Base-by-base conservation (phyloP, 495 filamentous ascomycete species). In the Ramalina intermedia region DNA sequence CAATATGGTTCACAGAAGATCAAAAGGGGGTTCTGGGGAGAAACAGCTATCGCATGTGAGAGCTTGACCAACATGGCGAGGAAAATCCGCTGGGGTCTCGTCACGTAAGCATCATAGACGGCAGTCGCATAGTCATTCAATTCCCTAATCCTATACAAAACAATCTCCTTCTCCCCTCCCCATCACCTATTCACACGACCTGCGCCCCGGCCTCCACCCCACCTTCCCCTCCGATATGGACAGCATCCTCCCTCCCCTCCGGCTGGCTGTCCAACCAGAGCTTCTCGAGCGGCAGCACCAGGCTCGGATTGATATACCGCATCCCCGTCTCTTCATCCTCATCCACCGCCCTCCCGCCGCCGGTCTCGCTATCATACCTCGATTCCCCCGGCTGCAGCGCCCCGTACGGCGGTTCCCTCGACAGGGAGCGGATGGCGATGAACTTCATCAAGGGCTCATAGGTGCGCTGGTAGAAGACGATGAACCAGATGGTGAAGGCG, bases 391-490 rank as follows among this genome's bases (percentile, higher is more conserved):
- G 59, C 3, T 63, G 60, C 23, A 61, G 55, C 8, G 58, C 67
- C 2, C 59, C 60, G 29, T 58, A 58, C 38, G 66, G 67, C 41
- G 72, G 67, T 2, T 79, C 74, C 4, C 75, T 68, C 16, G 29
- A 46, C 48, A 96, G 86, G 56, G 85, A 93, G 55, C 84, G 73
- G 27, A 99, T 67, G 26, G 93, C 87, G 60, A 96, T 96, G 61
- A 89, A 96, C 51, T 80, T 82, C 65, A 85, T 94, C 45, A 96
- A 63, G 0, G 89, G 89, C 53, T 84, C 82, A 53, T 87, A 96
- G 9, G 79, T 82, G 21, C 71, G 68, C 7, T 72, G 65, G 57
- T 83, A 96, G 50, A 78, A 78, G 60, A 83, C 84, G 36, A 74
- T 81, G 58, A 89, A 88, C 85, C 89, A 95, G 8, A 96, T 63